Base-by-base conservation (phyloP, 768 basidiomycete species). In the Hericium coralloides region DNA sequence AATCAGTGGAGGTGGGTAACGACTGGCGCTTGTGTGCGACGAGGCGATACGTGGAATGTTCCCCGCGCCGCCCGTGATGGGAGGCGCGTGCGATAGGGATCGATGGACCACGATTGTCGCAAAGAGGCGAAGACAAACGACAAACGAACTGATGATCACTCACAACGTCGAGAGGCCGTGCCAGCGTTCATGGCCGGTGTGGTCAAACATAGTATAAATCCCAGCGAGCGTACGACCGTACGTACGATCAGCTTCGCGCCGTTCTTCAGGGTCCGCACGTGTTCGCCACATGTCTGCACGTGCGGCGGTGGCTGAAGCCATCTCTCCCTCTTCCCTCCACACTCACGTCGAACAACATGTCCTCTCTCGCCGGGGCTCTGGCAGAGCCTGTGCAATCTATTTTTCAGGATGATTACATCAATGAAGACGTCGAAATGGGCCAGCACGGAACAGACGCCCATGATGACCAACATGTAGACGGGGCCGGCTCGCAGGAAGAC, bases 371-470 rank as follows among this genome's bases (percentile, higher is more conserved):
- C 12, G 51, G 49, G 8, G 56, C 56, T 41, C 51, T 57, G 17
- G 55, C 22, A n/a, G 18, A 48, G 10, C 55, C 52, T 17, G 9
- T 31, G 18, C 25, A 22, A 2, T 1, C 9, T 22, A 26, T 14
- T n/a, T 18, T 18, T 17, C 52, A 45, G 15, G 15, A 31, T 31
- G 43, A 17, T 45, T 22, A 17, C n/a, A n/a, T 36, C 22, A 23
- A 38, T 7, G 43, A n/a, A 25, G 52, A 52, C 38, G 53, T 54
- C 26, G 53, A 64, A 47, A 56, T 58, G 41, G 47, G 60, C 38
- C 59, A 31, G 31, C 31, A 31, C 31, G 31, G 10, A 31, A 31
- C 59, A 43, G 38, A 51, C 2, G 59, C 58, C 48, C 41, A 60
- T 10, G 59, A 57, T 23, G 60, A 38, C 15, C 51, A 55, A 31